These are phyloP conservation scores for Naganishia cerealis DNA, from an alignment of 1,284 basidiomycete genomes.

Conservation along the genomic window DNA sequence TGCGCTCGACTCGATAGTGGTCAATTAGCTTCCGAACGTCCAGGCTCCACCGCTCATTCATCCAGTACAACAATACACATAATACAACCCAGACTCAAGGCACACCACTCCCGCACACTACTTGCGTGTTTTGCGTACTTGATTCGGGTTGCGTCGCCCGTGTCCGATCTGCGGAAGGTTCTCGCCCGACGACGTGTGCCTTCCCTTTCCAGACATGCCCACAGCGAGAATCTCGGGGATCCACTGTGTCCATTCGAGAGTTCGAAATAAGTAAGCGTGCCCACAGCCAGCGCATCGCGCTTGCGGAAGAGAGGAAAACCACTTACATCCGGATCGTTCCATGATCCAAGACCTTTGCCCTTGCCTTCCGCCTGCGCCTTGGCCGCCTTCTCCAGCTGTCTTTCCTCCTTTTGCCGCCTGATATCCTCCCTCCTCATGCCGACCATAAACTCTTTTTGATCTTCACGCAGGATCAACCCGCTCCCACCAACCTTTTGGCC, in stretches of 20 bases:
- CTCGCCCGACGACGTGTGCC: slow-evolving; percentile 57
- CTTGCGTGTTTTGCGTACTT: slow-evolving; percentile 60
- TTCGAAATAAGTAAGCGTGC: neutral
- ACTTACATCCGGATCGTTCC: slow-evolving; percentile 84
- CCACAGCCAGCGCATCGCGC: too few relatives aligned
- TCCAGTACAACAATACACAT: slow-evolving; percentile 4
- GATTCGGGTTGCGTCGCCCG: slow-evolving; percentile 83
- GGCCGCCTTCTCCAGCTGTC: slow-evolving; percentile 67
- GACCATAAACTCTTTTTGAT: slow-evolving; percentile 79
- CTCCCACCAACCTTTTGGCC: slow-evolving; percentile 68
- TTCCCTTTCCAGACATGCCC: slow-evolving; percentile 71
- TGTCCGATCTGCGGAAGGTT: slow-evolving; percentile 79
- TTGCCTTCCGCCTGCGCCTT: slow-evolving; percentile 58
- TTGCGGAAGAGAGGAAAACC: too few relatives aligned
- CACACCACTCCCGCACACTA: slow-evolving; percentile 17
- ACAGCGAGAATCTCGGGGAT: slow-evolving; percentile 78
- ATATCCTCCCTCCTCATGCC: slow-evolving; percentile 74
- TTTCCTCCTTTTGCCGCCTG: slow-evolving; percentile 73
- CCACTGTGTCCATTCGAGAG: slow-evolving; percentile 58
- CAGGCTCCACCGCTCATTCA: too few relatives aligned
- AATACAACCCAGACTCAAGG: neutral
- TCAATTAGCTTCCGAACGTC: slow-evolving; percentile 8
- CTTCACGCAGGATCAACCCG: slow-evolving; percentile 80
- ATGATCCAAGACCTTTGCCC: slow-evolving; percentile 64
- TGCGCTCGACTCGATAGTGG: slow-evolving; percentile 12